Percentiles rank a stretch among this genome's conserved stretches.
Evolutionary conservation across 306 rosid species (phyloP).

Genomic region (Acmispon strigosus): DNA sequence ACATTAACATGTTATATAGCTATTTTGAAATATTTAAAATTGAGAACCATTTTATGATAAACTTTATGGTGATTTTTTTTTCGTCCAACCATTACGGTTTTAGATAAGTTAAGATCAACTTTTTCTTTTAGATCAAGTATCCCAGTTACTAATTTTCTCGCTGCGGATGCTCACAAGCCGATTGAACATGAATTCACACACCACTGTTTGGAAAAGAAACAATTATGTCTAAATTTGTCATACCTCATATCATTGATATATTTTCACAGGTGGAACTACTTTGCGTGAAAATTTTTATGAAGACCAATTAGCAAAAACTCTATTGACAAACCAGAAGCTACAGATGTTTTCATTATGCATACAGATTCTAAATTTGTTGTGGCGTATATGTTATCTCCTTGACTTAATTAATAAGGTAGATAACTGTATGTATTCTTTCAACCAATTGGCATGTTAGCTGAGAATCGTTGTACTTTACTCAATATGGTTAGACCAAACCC

Average conservation of each 20-base stretch:
- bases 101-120: no score
- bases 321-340: neutral
- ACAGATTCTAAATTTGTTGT: constrained; percentile 14
- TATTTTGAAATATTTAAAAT: no score
- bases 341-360: neutral
- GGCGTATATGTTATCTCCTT: constrained; percentile 27
- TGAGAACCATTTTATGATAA: no score
- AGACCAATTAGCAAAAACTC: constrained; percentile 13
- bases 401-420: constrained; percentile 24
- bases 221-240: no score
- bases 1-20: no score
- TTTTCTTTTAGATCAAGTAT: no score
- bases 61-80: no score
- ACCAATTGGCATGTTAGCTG: constrained; percentile 27
- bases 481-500: constrained; percentile 38
- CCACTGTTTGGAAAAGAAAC: no score
- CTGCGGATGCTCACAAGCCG: no score
- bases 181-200: no score
- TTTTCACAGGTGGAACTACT: neutral
- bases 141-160: no score
- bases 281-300: neutral
- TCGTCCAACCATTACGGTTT: no score
- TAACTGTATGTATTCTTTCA: constrained; percentile 4
- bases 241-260: neutral
- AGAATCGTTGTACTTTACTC: constrained; percentile 33